Conservation (phyloP, 257 asterid genomes). For the Penstemon davidsonii region DNA sequence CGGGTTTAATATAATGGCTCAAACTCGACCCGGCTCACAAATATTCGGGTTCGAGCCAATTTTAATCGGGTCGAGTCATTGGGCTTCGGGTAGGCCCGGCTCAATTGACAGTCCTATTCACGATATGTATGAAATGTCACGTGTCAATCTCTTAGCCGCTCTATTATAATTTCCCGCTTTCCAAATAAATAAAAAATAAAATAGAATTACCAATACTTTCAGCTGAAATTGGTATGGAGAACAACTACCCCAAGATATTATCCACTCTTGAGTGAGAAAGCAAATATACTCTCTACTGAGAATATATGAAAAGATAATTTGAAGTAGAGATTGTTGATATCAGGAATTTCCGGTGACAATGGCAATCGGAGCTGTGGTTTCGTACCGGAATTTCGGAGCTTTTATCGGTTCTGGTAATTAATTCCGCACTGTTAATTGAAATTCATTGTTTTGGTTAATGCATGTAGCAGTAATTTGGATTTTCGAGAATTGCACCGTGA, state of each 20-base stretch:
- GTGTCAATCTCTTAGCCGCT: slow-evolving; percentile 38
- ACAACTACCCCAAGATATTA: slow-evolving; percentile 25
- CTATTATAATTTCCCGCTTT: slow-evolving; percentile 28
- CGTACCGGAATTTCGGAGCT: slow-evolving; percentile 70
- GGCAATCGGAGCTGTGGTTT: slow-evolving; percentile 79
- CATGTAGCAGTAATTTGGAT: background rate
- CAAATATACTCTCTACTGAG: no score
- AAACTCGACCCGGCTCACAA: no score
- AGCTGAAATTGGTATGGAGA: slow-evolving; percentile 33
- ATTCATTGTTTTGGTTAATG: background rate
- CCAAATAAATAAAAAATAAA: slow-evolving; percentile 10
- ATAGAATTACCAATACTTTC: slow-evolving; percentile 10
- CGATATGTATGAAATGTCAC: slow-evolving; percentile 34
- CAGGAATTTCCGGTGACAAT: slow-evolving; percentile 43
- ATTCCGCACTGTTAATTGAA: background rate
- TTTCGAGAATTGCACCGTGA: no score
- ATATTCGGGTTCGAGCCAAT: slow-evolving; percentile 48
- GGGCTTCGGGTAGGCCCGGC: no score
- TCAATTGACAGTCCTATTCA: no score
- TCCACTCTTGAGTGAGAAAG: slow-evolving; percentile 28
- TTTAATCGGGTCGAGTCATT: slow-evolving; percentile 43
- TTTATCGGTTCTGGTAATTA: slow-evolving; percentile 62
- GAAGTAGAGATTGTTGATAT: slow-evolving; percentile 4
- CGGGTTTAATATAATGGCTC: no score
- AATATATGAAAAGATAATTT: slow-evolving; percentile 12